Evolutionary conservation across 495 filamentous ascomycete genomes (phyloP).

Genomic region (Penicillium subrubescens): DNA sequence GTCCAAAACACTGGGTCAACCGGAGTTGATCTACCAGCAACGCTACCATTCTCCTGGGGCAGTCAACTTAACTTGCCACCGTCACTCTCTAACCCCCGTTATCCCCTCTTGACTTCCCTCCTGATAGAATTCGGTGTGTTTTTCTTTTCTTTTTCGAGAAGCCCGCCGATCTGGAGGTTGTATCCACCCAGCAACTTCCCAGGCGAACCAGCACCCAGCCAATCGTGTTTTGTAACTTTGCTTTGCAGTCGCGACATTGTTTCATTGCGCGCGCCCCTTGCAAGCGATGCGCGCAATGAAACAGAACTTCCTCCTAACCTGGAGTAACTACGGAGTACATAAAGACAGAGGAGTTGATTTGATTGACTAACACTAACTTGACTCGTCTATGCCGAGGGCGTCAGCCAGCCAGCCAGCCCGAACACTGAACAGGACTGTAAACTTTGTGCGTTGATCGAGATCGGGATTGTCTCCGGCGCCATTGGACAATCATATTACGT

Average conservation of each 20-base stretch:
- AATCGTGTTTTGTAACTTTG: conserved; percentile 9
- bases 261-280: conserved; percentile 14
- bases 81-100: not conserved
- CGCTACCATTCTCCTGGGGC: conserved; percentile 5
- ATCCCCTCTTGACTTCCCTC: not conserved
- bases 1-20: not conserved
- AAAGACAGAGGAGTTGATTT: not conserved
- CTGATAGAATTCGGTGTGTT: conserved; percentile 1
- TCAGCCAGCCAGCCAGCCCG: not conserved
- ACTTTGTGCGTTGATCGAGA: conserved; percentile 12
- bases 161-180: conserved; percentile 11
- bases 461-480: not conserved
- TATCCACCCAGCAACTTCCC: conserved; percentile 1
- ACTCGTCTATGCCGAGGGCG: not conserved
- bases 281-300: conserved; percentile 13
- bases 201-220: conserved; percentile 3
- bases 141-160: conserved; percentile 9
- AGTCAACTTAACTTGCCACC: not conserved
- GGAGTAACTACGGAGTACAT: too few species aligned
- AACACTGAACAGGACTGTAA: too few species aligned
- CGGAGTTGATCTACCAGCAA: conserved; percentile 2
- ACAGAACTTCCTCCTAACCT: not conserved
- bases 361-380: not conserved
- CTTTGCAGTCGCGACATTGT: conserved; percentile 2
- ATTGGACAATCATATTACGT: conserved; percentile 5